Conservation (phyloP, 176 grass and related monocot genomes). For the Lolium perenne region DNA sequence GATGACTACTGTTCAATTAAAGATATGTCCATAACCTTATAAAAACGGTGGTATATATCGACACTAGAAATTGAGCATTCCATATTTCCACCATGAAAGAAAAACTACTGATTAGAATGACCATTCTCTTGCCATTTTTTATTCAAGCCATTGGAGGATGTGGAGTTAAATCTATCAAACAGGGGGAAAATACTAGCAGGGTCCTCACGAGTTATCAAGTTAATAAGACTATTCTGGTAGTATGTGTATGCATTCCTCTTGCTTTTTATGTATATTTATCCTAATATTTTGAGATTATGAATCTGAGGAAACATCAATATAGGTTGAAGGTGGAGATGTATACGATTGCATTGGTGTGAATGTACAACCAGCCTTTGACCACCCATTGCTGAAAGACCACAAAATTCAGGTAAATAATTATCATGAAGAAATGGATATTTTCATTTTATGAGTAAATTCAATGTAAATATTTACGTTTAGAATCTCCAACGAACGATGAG, state of each 20-base stretch:
- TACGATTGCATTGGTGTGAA: constrained; percentile 13
- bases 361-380: neutral
- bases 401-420: constrained; percentile 11
- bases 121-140: neutral
- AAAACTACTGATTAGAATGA: neutral
- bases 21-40: neutral
- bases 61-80: neutral
- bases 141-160: neutral
- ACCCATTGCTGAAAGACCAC: constrained; percentile 20
- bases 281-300: neutral
- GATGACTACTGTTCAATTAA: neutral
- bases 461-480: neutral
- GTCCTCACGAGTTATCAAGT: neutral
- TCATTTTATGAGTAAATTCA: neutral
- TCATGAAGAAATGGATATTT: neutral
- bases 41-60: neutral
- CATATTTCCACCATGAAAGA: constrained; percentile 6
- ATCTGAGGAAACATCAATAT: neutral
- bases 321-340: neutral
- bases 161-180: neutral
- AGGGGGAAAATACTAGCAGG: neutral
- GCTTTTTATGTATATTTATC: neutral
- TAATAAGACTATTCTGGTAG: constrained; percentile 1
- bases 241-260: neutral
- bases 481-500: no score